phyloP scores from a whole-genome alignment of 192 early-diverging fungal genomes.

The Backusella tarrabulga region DNA sequence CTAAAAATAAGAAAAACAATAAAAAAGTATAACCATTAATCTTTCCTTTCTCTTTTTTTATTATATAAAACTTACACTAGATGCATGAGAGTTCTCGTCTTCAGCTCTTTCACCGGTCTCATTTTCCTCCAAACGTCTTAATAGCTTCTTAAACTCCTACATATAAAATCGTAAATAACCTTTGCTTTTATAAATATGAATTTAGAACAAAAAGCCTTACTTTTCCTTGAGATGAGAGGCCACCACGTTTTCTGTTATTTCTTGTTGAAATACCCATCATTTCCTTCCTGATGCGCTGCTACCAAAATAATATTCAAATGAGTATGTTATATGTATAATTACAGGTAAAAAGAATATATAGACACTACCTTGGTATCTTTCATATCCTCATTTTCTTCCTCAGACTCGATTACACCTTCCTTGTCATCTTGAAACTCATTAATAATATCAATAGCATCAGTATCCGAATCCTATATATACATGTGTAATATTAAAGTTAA shows the following conservation, averaged over 20 bases:
- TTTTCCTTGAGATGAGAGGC: conserved; percentile 34
- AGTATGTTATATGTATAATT: not conserved
- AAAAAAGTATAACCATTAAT: not conserved
- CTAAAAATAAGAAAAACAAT: not conserved
- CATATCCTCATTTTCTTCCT: conserved; percentile 62
- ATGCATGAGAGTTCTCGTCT: conserved; percentile 54
- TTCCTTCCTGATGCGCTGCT: conserved; percentile 43
- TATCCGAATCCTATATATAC: conserved; percentile 40
- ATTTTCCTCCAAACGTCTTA: conserved; percentile 62
- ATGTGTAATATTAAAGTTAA: not conserved
- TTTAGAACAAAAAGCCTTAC: not conserved
- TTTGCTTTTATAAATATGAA: no score
- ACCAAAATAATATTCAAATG: not conserved
- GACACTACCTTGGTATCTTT: conserved; percentile 47
- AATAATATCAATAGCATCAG: conserved; percentile 74
- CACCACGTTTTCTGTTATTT: conserved; percentile 38
- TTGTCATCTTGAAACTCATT: conserved; percentile 81
- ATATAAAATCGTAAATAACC: not conserved
- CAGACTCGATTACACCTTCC: conserved; percentile 66
- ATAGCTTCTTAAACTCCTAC: conserved; percentile 58
- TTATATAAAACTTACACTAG: conserved; percentile 35
- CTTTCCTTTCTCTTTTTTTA: no score
- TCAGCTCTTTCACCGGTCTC: conserved; percentile 59
- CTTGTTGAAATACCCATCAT: conserved; percentile 27
- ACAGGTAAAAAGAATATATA: no score